Conservation (phyloP, 2,329 filamentous ascomycete species). For the Fusarium proliferatum region DNA sequence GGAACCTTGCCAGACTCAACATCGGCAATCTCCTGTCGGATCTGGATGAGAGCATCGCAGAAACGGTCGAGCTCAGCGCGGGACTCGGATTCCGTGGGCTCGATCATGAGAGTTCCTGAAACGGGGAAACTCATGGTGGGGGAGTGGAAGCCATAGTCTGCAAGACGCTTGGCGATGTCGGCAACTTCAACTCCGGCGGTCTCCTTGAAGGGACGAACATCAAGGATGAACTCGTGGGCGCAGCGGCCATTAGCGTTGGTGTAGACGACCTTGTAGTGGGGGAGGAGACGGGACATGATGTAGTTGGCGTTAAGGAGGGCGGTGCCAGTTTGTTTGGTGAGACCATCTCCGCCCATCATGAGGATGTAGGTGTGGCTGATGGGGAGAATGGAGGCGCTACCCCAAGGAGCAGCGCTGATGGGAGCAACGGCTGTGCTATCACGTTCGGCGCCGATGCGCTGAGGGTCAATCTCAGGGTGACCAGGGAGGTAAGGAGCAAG, state of each 20-base stretch:
- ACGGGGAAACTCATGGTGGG: constrained; percentile 98
- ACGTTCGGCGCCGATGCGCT: constrained; percentile 54
- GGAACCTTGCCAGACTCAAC: constrained; percentile 85
- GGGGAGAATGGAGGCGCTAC: constrained; percentile 89
- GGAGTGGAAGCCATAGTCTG: constrained; percentile 97
- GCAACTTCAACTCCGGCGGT: constrained; percentile 87
- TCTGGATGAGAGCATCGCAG: constrained; percentile 87
- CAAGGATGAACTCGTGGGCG: constrained; percentile 97
- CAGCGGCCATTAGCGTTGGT: constrained; percentile 90
- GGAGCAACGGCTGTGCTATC: constrained; percentile 60
- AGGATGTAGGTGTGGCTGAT: constrained; percentile 97
- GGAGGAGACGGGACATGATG: constrained; percentile 86
- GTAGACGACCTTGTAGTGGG: constrained; percentile 92
- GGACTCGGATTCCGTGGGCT: constrained; percentile 93
- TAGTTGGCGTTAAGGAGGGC: constrained; percentile 97
- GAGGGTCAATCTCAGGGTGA: constrained; percentile 44
- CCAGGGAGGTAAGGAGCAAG: constrained; percentile 74
- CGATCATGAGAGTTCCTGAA: constrained; percentile 95
- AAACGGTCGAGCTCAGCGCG: constrained; percentile 94
- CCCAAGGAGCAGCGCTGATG: constrained; percentile 73
- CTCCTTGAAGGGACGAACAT: constrained; percentile 86
- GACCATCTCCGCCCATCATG: constrained; percentile 80
- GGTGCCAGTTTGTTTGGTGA: constrained; percentile 90
- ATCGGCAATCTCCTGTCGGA: constrained; percentile 84
- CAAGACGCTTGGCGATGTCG: constrained; percentile 93